Evolutionary conservation across 139 green algal species (phyloP), one percentile per base, ranked within the genome.

Genomic region (Chlorella sp.): DNA sequence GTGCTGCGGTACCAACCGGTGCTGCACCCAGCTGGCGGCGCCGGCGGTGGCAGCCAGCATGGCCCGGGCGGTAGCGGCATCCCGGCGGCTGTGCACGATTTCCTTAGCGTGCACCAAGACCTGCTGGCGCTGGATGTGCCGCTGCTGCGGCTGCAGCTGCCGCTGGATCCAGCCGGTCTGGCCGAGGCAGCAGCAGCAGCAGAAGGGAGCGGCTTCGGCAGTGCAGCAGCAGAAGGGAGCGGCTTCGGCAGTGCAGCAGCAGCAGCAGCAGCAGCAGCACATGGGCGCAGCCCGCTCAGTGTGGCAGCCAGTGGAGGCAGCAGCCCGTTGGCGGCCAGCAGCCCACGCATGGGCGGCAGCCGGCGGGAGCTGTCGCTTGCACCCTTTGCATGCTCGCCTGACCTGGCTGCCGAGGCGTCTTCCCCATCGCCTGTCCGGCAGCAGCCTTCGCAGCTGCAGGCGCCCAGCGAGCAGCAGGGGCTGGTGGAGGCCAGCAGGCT

Each of bases 131-230:
- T 92, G 36, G 83, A 91, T 55, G 63, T 91, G 39, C 87, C 81
- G 5, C 69, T 86, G 38, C 75, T 92, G n/a, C 70, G 74, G 38
- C 88, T 92, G 57, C 80, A 83, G 62, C 82, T 92, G 56, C 89
- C 89, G 0, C 26, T 84, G 6, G 21, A 60, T 30, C 32, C 68
- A 25, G 76, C 72, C 56, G 74, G 81, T 16, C 62, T 85, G 41
- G 79, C 20, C 2, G 18, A 74, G 67, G 67, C 70, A 62, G 70
- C 39, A 13, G 70, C 6, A n/a, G 65, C 30, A 41, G 64, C 9
- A 23, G 30, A 9, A 1, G 17, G 11, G 1, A 12, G n/a, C 28
- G 64, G 64, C 9, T 28, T 13, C 28, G n/a, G 64, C n/a, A 41
- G 30, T 20, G 65, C 36, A 41, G 63, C 13, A 30, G n/a, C 73